Evolutionary conservation across 2,329 filamentous ascomycete species (phyloP), one percentile per base, ranked within the genome.

Genomic region (Herpotrichia juniperi): DNA sequence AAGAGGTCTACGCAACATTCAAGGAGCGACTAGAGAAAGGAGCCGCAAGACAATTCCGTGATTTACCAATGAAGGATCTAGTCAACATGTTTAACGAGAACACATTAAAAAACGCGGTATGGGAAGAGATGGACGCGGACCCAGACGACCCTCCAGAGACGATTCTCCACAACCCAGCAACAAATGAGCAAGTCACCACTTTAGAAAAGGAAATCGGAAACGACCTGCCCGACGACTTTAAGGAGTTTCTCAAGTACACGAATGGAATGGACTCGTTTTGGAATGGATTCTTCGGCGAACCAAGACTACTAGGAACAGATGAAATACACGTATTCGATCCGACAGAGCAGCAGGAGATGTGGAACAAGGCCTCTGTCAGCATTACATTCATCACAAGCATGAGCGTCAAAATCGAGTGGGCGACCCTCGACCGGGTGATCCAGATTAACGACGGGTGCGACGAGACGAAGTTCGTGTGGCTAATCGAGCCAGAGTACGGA

Each of bases 91-190:
- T 56, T 40, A 57, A 57, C 31, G 52, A 61, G 4, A 61, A 61
- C 26, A 62, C 59, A 4, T 42, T 62, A 31, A 58, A 58, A 42
- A 62, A 62, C 31, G 59, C 59, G n/a, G 45, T 58, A 7, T 62
- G 59, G 57, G 57, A 61, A 25, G 59, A 62, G 31, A 60, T 56
- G 50, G 55, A 50, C 21, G 37, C 47, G 8, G 57, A 60, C 31
- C 50, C 54, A 2, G 54, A 58, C 22, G 42, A 58, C 14, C 59
- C 59, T 28, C 57, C 59, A 19, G 42, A 48, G 2, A 58, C 59
- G 2, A 54, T 62, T 32, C 44, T 62, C 4, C 52, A 48, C 22
- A 35, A 56, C 8, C 50, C 50, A 24, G 59, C 59, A 6, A 52
- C 59, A 2, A 19, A 37, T 3, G 49, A 57, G 39, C 37, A 57